These are phyloP conservation scores for Amphicarpaea edgeworthii DNA, from an alignment of 306 rosid genomes.

Conservation along the genomic window DNA sequence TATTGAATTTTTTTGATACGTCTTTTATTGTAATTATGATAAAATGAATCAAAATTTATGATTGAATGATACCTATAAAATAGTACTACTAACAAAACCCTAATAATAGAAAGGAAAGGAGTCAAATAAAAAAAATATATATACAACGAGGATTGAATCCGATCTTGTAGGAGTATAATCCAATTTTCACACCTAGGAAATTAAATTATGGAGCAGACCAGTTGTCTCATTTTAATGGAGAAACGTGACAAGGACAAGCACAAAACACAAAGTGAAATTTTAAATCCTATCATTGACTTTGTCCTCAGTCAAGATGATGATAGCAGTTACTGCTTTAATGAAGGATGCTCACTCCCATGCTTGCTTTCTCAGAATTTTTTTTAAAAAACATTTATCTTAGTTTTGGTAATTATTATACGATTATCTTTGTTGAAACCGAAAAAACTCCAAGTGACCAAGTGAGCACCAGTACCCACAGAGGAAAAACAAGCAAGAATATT, in stretches of 20 bases:
- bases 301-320: too few relatives aligned
- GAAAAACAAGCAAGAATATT: neutral
- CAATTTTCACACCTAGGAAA: neutral
- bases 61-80: too few relatives aligned
- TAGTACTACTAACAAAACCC: neutral
- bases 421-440: neutral
- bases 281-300: neutral
- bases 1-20: too few relatives aligned
- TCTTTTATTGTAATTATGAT: too few relatives aligned
- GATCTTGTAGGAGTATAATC: neutral
- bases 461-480: too few relatives aligned
- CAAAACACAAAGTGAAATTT: neutral
- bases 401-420: neutral
- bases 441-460: constrained; percentile 13
- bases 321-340: neutral
- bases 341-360: neutral
- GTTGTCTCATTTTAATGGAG: constrained; percentile 34
- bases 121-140: neutral
- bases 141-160: neutral
- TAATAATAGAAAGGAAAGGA: constrained; percentile 21
- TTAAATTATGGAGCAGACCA: constrained; percentile 12
- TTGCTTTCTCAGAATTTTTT: neutral
- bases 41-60: too few relatives aligned
- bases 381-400: neutral
- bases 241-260: constrained; percentile 8